Evolutionary conservation across 176 grass and related monocot genomes (phyloP).

Genomic region (Bonia amplexicaulis): DNA sequence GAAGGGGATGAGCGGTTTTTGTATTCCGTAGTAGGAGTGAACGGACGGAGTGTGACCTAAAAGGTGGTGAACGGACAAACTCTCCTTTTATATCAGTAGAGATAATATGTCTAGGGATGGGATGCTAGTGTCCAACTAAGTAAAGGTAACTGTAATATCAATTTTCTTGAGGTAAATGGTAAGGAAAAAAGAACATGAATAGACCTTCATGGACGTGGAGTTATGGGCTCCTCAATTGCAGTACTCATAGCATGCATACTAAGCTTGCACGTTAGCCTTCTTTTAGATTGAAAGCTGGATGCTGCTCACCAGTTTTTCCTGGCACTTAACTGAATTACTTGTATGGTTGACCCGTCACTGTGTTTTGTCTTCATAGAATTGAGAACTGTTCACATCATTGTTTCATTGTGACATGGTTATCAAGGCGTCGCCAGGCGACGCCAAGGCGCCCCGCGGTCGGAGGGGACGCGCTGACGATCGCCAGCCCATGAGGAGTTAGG

Average conservation of each 20-base stretch:
- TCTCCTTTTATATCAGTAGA: too few relatives aligned
- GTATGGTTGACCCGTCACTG: not conserved
- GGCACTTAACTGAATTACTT: not conserved
- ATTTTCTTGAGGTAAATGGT: not conserved
- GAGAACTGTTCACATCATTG: slow-evolving; percentile 1
- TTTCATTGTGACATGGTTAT: not conserved
- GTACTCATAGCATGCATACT: not conserved
- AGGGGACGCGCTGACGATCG: too few relatives aligned
- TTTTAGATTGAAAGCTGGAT: not conserved
- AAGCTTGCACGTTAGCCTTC: not conserved
- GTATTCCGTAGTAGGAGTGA: too few relatives aligned
- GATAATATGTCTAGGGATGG: not conserved
- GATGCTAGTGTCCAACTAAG: not conserved
- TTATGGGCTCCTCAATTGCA: not conserved
- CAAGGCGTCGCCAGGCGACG: too few relatives aligned
- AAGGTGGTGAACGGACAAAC: too few relatives aligned
- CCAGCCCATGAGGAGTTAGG: too few relatives aligned
- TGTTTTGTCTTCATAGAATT: not conserved
- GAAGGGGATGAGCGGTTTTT: too few relatives aligned
- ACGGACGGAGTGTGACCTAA: too few relatives aligned
- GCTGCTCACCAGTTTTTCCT: not conserved
- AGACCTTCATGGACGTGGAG: not conserved
- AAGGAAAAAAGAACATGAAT: not conserved
- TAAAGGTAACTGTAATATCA: not conserved
- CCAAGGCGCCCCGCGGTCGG: too few relatives aligned